These are phyloP conservation scores for Ceratocystis variospora DNA, from an alignment of 2,329 filamentous ascomycete species.

Conservation along the genomic window DNA sequence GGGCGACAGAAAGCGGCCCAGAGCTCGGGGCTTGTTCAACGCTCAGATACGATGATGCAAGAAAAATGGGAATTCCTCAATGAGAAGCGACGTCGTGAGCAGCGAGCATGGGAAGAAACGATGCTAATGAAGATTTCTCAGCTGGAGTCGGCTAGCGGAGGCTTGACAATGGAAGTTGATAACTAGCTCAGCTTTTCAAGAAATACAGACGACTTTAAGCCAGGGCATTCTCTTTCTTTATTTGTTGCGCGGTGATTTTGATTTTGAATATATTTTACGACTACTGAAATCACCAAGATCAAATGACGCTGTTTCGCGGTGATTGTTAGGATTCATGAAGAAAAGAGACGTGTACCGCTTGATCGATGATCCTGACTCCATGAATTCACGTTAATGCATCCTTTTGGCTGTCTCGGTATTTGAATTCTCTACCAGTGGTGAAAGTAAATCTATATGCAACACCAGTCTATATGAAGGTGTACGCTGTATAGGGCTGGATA, in stretches of 20 bases:
- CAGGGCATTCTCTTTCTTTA: neutral
- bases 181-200: conserved; percentile 14
- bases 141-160: conserved; percentile 21
- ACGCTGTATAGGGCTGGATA: no score
- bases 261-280: no score
- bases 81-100: conserved; percentile 47
- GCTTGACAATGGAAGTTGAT: conserved; percentile 28
- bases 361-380: neutral
- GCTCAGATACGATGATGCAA: conserved; percentile 59
- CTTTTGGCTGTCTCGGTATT: neutral
- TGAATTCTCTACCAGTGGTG: no score
- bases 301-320: neutral
- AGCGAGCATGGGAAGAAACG: conserved; percentile 45
- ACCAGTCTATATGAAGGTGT: no score
- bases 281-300: no score
- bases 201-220: neutral
- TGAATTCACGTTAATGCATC: neutral
- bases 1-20: conserved; percentile 25
- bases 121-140: conserved; percentile 35
- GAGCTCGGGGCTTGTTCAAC: conserved; percentile 31
- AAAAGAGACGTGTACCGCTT: neutral
- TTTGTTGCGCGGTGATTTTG: neutral
- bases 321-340: neutral
- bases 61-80: conserved; percentile 59
- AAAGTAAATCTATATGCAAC: no score